These are phyloP conservation scores for Xylaria hypoxylon DNA, from an alignment of 2,329 filamentous ascomycete genomes.

Conservation along the genomic window DNA sequence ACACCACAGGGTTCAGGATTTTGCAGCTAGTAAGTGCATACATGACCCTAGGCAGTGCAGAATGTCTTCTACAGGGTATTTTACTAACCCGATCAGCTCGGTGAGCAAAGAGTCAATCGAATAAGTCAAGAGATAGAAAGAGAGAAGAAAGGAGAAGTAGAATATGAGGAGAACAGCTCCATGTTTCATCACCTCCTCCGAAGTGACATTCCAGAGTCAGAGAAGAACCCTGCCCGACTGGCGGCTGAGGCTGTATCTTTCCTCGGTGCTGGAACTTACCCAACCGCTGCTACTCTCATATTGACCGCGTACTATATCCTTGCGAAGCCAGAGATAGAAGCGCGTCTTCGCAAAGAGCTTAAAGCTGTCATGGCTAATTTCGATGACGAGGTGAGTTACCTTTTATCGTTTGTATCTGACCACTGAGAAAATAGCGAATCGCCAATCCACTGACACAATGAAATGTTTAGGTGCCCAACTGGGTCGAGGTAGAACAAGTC, in stretches of 20 bases:
- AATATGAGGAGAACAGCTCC: conserved; percentile 18
- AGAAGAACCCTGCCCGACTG: conserved; percentile 30
- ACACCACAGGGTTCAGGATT: conserved; percentile 25
- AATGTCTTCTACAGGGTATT: not conserved
- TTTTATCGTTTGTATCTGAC: not conserved
- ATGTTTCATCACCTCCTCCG: conserved; percentile 35
- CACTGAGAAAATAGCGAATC: too few relatives aligned
- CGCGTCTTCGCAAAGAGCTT: conserved; percentile 30
- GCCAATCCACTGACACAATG: not conserved
- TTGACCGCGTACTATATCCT: conserved; percentile 33
- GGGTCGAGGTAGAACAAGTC: conserved; percentile 31
- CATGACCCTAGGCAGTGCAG: not conserved
- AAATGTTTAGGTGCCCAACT: conserved; percentile 18
- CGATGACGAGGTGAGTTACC: conserved; percentile 8
- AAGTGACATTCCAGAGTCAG: conserved; percentile 29
- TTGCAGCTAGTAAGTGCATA: conserved; percentile 17
- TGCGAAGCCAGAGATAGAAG: conserved; percentile 25
- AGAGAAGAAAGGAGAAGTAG: conserved; percentile 15
- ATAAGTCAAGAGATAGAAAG: conserved; percentile 11
- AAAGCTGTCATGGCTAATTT: conserved; percentile 23
- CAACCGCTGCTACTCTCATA: conserved; percentile 29
- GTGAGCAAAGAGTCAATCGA: conserved; percentile 13
- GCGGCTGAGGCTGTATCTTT: conserved; percentile 29
- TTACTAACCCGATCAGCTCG: conserved; percentile 15
- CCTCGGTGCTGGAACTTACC: conserved; percentile 31